A percentile compares a stretch with the other conserved stretches of the same genome.
phyloP scores from a whole-genome alignment of 148 eudicot genomes.

The Selenicereus undatus region DNA sequence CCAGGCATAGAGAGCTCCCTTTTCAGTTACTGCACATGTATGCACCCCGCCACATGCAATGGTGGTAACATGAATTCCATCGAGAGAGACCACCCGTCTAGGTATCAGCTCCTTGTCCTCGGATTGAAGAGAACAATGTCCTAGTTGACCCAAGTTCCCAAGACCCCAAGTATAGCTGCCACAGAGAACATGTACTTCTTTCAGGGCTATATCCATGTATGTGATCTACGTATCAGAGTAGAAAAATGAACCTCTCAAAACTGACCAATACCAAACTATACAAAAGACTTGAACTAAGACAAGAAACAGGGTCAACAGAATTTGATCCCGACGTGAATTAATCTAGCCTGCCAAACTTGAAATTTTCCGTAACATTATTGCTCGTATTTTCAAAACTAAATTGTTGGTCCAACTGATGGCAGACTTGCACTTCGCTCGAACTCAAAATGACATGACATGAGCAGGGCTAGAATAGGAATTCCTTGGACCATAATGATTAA shows the following conservation, averaged over 20 bases:
- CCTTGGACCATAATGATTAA: too few species aligned
- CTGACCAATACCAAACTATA: neutral
- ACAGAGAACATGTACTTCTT: conserved; percentile 9
- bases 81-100: conserved; percentile 82
- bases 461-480: too few species aligned
- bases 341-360: too few species aligned
- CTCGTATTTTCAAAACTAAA: too few species aligned
- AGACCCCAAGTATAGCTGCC: conserved; percentile 97
- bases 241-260: neutral
- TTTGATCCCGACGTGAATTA: too few species aligned
- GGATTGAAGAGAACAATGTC: conserved; percentile 91
- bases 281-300: neutral
- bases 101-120: conserved; percentile 87
- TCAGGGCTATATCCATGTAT: conserved; percentile 5
- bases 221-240: neutral
- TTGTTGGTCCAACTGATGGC: too few species aligned
- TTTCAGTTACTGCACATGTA: conserved; percentile 78
- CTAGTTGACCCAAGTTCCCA: conserved; percentile 96
- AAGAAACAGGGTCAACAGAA: neutral
- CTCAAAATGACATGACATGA: too few species aligned
- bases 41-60: conserved; percentile 95
- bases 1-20: conserved; percentile 99
- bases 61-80: conserved; percentile 54
- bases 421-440: too few species aligned
- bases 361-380: too few species aligned